These are phyloP conservation scores for Plasmodium falciparum DNA, from an alignment of 169 alveolate species.

Conservation along the genomic window DNA sequence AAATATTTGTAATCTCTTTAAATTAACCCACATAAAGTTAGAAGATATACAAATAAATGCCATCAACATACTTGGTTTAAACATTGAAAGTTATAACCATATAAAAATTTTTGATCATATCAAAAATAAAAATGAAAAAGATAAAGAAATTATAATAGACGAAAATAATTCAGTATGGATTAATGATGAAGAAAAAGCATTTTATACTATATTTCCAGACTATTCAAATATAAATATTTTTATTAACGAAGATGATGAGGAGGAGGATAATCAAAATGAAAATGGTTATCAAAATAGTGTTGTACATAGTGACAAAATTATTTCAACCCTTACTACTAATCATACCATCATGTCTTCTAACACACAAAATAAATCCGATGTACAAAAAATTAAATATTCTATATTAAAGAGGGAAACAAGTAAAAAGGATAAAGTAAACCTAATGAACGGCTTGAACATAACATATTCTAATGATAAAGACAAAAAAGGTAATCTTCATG, in stretches of 20 bases:
- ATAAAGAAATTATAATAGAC: conserved; percentile 10
- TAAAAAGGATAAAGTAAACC: no score
- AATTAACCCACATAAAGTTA: not conserved
- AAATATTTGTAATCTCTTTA: conserved; percentile 14
- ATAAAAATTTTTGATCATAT: conserved; percentile 37
- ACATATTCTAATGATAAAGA: not conserved
- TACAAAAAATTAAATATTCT: not conserved
- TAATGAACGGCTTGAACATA: no score
- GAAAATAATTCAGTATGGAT: conserved; percentile 27
- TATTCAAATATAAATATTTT: conserved; percentile 35
- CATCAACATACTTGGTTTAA: conserved; percentile 30
- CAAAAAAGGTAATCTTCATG: not conserved
- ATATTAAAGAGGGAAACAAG: no score
- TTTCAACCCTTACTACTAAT: not conserved
- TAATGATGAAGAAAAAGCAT: conserved; percentile 34
- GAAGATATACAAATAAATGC: conserved; percentile 50
- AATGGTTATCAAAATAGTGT: not conserved
- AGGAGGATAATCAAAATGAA: conserved; percentile 4
- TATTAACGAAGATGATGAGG: conserved; percentile 51
- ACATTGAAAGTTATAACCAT: conserved; percentile 34
- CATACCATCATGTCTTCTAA: not conserved
- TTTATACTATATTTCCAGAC: conserved; percentile 54
- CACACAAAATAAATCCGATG: not conserved
- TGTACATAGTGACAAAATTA: no score
- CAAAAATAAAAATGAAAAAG: conserved; percentile 25